Base-by-base conservation (phyloP, 345 rosid species). In the Eucalyptus leucophloia region DNA sequence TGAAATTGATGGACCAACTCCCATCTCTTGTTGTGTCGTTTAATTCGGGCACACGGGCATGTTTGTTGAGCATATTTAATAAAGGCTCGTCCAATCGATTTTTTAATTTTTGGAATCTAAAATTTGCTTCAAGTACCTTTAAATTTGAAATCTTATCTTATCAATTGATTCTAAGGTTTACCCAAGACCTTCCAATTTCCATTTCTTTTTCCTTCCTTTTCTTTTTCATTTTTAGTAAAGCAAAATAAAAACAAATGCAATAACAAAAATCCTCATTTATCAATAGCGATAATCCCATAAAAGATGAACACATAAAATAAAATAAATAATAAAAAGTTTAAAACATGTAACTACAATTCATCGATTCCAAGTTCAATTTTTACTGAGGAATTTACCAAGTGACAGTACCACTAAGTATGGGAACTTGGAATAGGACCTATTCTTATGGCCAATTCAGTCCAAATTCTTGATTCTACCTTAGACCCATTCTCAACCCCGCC, bases 381-480 rank as follows among this genome's bases (percentile, higher is more conserved):
- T 1, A 67, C 37, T 11, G 0, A 16, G 7, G 80, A 32, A 67
- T 0, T 12, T 23, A 5, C 3, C 62, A 24, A 56, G 30, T 0
- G 0, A 56, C 1, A 24, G 3, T 4, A 65, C 18, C 1, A 4
- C 0, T 15, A n/a, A 65, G 0, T 17, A 7, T 4, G 21, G 4
- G 10, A 65, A 65, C 77, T n/a, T 3, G 77, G 37, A 65, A 0
- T 2, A 3, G 2, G 42, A 67, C 19, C 40, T 9, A 8, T 67
- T 0, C 40, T 9, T 16, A 32, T 32, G 80, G 12, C 12, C 23
- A 4, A 18, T 67, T n/a, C 6, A 18, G 12, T 67, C 11, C 3
- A 1, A 34, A 34, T 67, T 32, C 42, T 8, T 9, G 34, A 3
- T n/a, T 67, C 21, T 32, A 67, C 42, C 11, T 8, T 67, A 18